These are phyloP conservation scores for Erysimum cheiranthoides DNA, from an alignment of 345 rosid genomes.

Conservation along the genomic window DNA sequence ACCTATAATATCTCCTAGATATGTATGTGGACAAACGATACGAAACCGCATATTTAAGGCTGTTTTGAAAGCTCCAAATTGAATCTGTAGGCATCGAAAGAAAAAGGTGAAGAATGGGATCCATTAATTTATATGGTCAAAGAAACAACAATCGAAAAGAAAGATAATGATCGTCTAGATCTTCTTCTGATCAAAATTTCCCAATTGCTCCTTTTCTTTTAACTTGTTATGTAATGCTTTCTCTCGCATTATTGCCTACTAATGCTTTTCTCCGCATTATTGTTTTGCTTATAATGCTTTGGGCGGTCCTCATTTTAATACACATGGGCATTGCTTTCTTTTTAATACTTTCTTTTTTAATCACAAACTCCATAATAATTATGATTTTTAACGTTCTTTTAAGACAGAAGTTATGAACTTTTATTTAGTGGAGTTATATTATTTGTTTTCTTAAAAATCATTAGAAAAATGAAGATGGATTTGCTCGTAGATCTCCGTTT, in stretches of 20 bases:
- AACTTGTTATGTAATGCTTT: constrained; percentile 39
- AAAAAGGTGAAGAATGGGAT: constrained; percentile 36
- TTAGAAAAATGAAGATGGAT: constrained; percentile 11
- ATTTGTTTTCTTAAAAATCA: background rate
- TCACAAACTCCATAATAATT: background rate
- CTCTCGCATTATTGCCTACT: constrained; percentile 33
- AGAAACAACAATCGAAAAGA: constrained; percentile 39
- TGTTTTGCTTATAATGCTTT: constrained; percentile 37
- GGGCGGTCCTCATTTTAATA: constrained; percentile 40
- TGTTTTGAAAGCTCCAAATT: constrained; percentile 28
- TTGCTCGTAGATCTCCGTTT: background rate
- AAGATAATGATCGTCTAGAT: constrained; percentile 26
- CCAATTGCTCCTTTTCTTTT: constrained; percentile 33
- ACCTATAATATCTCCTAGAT: constrained; percentile 20
- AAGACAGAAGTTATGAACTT: background rate
- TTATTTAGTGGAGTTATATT: background rate
- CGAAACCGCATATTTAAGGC: constrained; percentile 32
- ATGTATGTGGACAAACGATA: constrained; percentile 15
- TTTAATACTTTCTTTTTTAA: constrained; percentile 24
- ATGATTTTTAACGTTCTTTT: background rate
- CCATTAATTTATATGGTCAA: constrained; percentile 44
- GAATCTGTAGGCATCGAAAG: constrained; percentile 27
- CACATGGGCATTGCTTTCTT: constrained; percentile 25
- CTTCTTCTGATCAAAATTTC: constrained; percentile 36
- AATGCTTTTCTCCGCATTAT: constrained; percentile 37